Evolutionary conservation across 805 yeast species (phyloP), one percentile per base, ranked within the genome.

Genomic region (Myxozyma mucilagina): DNA sequence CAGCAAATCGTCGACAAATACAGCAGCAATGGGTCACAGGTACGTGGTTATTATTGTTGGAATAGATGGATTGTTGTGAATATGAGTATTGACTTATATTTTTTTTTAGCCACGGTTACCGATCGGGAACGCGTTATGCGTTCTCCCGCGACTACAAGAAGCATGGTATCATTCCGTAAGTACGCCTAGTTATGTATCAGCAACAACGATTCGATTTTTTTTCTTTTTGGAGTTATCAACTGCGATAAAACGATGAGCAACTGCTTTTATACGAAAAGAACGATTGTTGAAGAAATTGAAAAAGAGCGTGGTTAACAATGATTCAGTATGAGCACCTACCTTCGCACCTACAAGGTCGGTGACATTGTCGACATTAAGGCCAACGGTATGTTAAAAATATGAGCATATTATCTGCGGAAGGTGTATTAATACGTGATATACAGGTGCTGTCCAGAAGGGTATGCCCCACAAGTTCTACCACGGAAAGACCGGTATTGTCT

Each of bases 401-500:
- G 13, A 36, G 6, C 16, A 32, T 16, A 32, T 29, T 13, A 36
- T 18, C 14, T 3, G 3, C 29, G 24, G 39, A 20, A 41, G 3
- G 32, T 29, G 6, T 34, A 32, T 51, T 43, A 36, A 47, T 47
- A 55, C 55, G n/a, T 35, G 31, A 34, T 14, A 47, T 47, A 36
- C 38, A 49, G 53, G 53, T 86, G 85, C 99, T 73, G 85, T 92
- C 86, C 98, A 94, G 81, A 92, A 93, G 88, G 97, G 98, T 90
- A 90, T 94, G 97, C 99, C 99, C 80, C 97, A 90, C 91, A 94
- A 94, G 86, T 92, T 85, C 89, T 94, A 94, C 97, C 97, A 94
- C 87, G 99, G 99, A 83, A 94, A 92, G 87, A 94, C 99, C 72
- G 99, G 99, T 87, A 90, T 94, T 74, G 86, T 94, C 71, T 94